Base-by-base conservation (phyloP, 495 filamentous ascomycete genomes). In the Hypoxylon fragiforme region DNA sequence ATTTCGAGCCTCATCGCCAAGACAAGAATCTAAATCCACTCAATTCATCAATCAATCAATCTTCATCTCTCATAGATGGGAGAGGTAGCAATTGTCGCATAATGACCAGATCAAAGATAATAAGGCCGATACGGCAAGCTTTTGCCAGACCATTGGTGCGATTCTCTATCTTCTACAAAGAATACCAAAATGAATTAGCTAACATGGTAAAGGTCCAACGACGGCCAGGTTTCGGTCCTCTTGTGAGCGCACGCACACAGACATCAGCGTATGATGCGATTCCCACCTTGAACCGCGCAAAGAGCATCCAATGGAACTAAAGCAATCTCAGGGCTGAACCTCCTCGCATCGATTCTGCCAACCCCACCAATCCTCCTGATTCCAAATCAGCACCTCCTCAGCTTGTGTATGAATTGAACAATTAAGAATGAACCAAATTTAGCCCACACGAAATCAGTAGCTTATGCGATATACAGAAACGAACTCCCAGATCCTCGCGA, bases 51-150 rank as follows among this genome's bases (percentile, higher is more conserved):
- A n/a, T n/a, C n/a, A n/a, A n/a, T n/a, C n/a, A 9, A 28, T 28
- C 9, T 4, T 9, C 4, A 28, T 32, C 21, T 44, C 39, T 44
- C 26, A 14, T 26, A 41, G 28, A 39, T 28, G 40, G 47, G 52
- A 30, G 50, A 26, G 40, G 37, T 28, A 39, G 36, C 41, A 52
- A 64, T 56, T 50, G 39, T 36, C 36, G 26, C 49, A 54, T 32
- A 18, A 68, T 68, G 65, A 55, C 58, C 0, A 62, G 62, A 47
- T 40, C 56, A 55, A 36, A 49, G 15, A 53, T 68, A 55, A 35
- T 40, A 41, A 53, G 65, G 46, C 65, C 65, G n/a, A 43, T 68
- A 52, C 51, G 58, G 55, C 62, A 68, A 15, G 62, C 36, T 14
- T 50, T 68, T 3, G 52, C 49, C 12, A 45, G 62, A 43, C 55